Evolutionary conservation across 441 rosid genomes (phyloP), one percentile per base, ranked within the genome.

Genomic region (Hura crepitans): DNA sequence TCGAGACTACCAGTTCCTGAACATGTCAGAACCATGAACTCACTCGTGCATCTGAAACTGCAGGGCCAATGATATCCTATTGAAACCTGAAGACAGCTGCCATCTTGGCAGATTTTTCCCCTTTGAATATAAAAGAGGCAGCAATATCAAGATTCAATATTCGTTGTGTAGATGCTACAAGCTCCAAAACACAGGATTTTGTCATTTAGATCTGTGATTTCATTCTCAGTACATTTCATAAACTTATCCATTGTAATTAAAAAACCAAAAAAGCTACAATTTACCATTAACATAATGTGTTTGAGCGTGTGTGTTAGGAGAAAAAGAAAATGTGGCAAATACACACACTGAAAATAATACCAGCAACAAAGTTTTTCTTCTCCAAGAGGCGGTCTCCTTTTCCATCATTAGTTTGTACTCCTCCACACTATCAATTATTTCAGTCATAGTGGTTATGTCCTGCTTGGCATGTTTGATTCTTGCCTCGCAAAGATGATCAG

Each of bases 101-200:
- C 70, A 73, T 73, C 67, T 70, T 45, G 62, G 86, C 66, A 50
- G 95, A 77, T 6, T 81, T 85, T 64, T 79, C 92, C 56, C 89
- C 90, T 81, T 79, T 85, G 61, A 92, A 83, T 11, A 85, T 62
- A 71, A 85, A 87, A 49, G 91, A 70, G 33, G 80, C 74, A 11
- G 81, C 96, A 71, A 92, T 78, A 87, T 92, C 92, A 63, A 90
- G 76, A 81, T 87, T 94, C 73, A 97, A 90, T 68, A 92, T 71
- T 74, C 83, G 87, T 68, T 92, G 75, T 50, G 92, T 94, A 68
- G 93, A 80, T 79, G 83, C 89, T 82, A 89, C 77, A 37, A 87
- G 82, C 83, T 92, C 91, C 82, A 90, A 75, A 72, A 89, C 83
- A 39, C 88, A 77, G 71, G 86, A 83, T 84, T 87, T 92, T 51